These are phyloP conservation scores for Yamadazyma tumulicola DNA, from an alignment of 805 yeast species.

Conservation along the genomic window DNA sequence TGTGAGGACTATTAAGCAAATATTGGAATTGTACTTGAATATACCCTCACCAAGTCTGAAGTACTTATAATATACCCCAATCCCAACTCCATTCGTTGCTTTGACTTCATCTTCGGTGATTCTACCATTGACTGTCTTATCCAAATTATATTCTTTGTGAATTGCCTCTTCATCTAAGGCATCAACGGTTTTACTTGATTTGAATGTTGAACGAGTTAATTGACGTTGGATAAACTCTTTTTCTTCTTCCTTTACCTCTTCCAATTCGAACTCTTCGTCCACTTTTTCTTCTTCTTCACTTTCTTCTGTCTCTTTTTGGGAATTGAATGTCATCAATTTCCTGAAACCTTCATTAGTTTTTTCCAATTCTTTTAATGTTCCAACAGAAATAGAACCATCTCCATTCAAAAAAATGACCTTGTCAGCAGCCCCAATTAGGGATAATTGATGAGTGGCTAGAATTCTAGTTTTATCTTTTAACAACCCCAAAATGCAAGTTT, in stretches of 20 bases:
- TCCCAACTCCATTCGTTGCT: slow-evolving; percentile 53
- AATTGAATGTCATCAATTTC: slow-evolving; percentile 25
- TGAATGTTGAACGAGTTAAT: slow-evolving; percentile 21
- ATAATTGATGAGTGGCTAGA: slow-evolving; percentile 37
- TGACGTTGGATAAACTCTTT: slow-evolving; percentile 16
- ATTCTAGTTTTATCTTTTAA: slow-evolving; percentile 28
- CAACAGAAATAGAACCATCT: slow-evolving; percentile 28
- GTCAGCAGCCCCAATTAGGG: slow-evolving; percentile 31
- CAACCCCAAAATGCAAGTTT: slow-evolving; percentile 26
- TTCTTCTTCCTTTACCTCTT: slow-evolving; percentile 17
- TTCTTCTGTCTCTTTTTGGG: slow-evolving; percentile 16
- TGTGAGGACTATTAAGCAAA: slow-evolving; percentile 19
- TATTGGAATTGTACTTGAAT: slow-evolving; percentile 23
- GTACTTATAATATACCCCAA: slow-evolving; percentile 49
- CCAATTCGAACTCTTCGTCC: slow-evolving; percentile 14
- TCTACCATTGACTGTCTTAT: slow-evolving; percentile 20
- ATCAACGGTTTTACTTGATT: slow-evolving; percentile 5
- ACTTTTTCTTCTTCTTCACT: slow-evolving; percentile 19
- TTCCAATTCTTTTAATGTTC: slow-evolving; percentile 24
- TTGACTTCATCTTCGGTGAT: slow-evolving; percentile 49
- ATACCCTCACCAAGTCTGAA: slow-evolving; percentile 54
- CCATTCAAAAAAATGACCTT: slow-evolving; percentile 28
- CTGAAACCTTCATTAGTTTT: slow-evolving; percentile 22
- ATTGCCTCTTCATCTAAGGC: slow-evolving; percentile 32
- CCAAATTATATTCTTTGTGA: slow-evolving; percentile 27